A percentile compares a stretch with the other conserved stretches of the same genome.
These are phyloP conservation scores for Phytopythium chamaehyphon DNA, from an alignment of 352 stramenopile genomes.

Conservation along the genomic window DNA sequence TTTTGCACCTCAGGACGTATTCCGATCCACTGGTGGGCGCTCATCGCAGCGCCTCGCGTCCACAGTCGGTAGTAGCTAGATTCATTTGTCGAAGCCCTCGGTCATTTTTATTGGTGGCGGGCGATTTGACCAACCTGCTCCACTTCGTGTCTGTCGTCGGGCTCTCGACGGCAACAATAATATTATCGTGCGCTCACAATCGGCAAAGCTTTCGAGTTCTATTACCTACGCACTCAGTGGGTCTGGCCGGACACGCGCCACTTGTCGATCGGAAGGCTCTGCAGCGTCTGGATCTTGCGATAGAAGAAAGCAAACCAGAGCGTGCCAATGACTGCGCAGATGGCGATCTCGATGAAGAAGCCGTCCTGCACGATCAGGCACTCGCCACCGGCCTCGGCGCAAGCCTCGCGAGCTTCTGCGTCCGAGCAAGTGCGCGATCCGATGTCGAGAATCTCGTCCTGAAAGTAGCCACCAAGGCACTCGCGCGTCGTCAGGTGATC, in stretches of 20 bases:
- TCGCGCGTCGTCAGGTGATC: constrained; percentile 78
- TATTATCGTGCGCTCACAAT: constrained; percentile 4
- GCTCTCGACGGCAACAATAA: constrained; percentile 4
- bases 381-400: constrained; percentile 49
- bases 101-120: background rate
- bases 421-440: constrained; percentile 79
- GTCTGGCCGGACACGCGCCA: constrained; percentile 56
- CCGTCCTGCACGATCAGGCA: constrained; percentile 78
- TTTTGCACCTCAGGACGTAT: constrained; percentile 71
- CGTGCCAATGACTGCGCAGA: constrained; percentile 65
- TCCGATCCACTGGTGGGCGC: constrained; percentile 34
- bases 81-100: no score
- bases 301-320: constrained; percentile 73
- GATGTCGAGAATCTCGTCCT: constrained; percentile 70
- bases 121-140: background rate
- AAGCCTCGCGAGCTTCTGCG: constrained; percentile 55
- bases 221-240: constrained; percentile 23
- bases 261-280: constrained; percentile 82
- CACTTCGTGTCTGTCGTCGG: background rate
- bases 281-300: constrained; percentile 57
- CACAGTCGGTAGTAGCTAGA: no score
- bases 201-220: constrained; percentile 9
- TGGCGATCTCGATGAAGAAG: constrained; percentile 74
- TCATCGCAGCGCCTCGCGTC: no score
- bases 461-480: constrained; percentile 62